Evolutionary conservation across 2,329 filamentous ascomycete genomes (phyloP).

Genomic region (Didymella keratinophila): DNA sequence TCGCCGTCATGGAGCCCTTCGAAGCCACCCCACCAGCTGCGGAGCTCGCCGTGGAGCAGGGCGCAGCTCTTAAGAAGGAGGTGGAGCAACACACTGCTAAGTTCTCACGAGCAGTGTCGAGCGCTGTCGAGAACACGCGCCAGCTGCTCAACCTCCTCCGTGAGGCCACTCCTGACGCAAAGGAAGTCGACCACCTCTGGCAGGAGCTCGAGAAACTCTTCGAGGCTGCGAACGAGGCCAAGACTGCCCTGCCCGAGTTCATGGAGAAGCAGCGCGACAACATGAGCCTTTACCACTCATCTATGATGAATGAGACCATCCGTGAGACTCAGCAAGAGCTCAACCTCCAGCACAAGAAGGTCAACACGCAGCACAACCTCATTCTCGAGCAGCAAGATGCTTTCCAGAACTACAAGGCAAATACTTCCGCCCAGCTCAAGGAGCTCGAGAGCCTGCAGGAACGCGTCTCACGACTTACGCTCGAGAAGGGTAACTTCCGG

Average conservation of each 20-base stretch:
- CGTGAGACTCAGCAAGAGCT: conserved; percentile 36
- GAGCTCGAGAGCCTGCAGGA: conserved; percentile 34
- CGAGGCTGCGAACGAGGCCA: conserved; percentile 27
- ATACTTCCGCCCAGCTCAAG: conserved; percentile 30
- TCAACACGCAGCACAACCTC: conserved; percentile 37
- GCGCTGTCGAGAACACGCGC: conserved; percentile 28
- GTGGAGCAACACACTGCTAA: conserved; percentile 30
- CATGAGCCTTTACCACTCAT: conserved; percentile 34
- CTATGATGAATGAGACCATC: conserved; percentile 36
- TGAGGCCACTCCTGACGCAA: conserved; percentile 25
- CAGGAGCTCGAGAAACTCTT: conserved; percentile 39
- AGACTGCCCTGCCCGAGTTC: conserved; percentile 32
- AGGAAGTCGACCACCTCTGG: conserved; percentile 34
- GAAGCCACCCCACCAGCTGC: conserved; percentile 14
- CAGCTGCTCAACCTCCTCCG: conserved; percentile 37
- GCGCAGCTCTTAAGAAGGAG: conserved; percentile 30
- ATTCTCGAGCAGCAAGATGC: conserved; percentile 43
- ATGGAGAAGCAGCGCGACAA: conserved; percentile 42
- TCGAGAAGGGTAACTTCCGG: conserved; percentile 41
- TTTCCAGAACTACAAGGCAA: conserved; percentile 34
- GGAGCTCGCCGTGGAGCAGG: conserved; percentile 37
- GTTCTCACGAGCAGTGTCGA: conserved; percentile 30
- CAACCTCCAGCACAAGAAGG: conserved; percentile 39
- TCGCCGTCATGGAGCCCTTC: conserved; percentile 19
- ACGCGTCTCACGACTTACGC: conserved; percentile 36